Evolutionary conservation across 2,329 filamentous ascomycete species (phyloP).

Genomic region (Macrophomina tecta): DNA sequence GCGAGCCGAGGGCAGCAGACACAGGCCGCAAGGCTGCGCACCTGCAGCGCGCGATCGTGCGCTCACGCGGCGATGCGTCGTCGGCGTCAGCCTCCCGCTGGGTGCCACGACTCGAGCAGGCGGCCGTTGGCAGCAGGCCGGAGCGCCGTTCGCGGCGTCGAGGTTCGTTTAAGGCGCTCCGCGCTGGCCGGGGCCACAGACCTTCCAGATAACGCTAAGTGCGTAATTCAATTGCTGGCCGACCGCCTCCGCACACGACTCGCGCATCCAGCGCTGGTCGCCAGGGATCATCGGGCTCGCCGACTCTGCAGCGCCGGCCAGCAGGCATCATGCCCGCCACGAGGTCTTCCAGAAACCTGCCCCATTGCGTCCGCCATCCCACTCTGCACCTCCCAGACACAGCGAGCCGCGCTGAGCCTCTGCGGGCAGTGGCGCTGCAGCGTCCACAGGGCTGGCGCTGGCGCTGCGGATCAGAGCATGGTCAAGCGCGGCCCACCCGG

Average conservation of each 20-base stretch:
- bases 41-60: not conserved
- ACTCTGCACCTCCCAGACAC: not conserved
- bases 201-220: slow-evolving; percentile 27
- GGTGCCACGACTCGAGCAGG: not conserved
- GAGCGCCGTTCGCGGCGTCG: slow-evolving; percentile 20
- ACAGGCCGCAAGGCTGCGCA: not conserved
- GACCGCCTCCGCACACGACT: slow-evolving; percentile 14
- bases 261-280: not conserved
- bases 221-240: slow-evolving; percentile 22
- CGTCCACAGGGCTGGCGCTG: slow-evolving; percentile 14
- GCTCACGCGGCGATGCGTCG: not conserved
- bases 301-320: not conserved
- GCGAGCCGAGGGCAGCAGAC: not conserved
- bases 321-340: not conserved
- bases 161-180: slow-evolving; percentile 12
- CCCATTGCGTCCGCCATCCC: slow-evolving; percentile 8
- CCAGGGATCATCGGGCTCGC: slow-evolving; percentile 16
- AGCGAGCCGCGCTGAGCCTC: not conserved
- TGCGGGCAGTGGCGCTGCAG: not conserved
- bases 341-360: slow-evolving; percentile 23
- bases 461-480: slow-evolving; percentile 11
- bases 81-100: slow-evolving; percentile 7
- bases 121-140: slow-evolving; percentile 13
- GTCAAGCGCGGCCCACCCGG: not conserved
- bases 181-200: slow-evolving; percentile 12